Conservation (phyloP, 306 rosid species). For the Elaeagnus macrophylla region DNA sequence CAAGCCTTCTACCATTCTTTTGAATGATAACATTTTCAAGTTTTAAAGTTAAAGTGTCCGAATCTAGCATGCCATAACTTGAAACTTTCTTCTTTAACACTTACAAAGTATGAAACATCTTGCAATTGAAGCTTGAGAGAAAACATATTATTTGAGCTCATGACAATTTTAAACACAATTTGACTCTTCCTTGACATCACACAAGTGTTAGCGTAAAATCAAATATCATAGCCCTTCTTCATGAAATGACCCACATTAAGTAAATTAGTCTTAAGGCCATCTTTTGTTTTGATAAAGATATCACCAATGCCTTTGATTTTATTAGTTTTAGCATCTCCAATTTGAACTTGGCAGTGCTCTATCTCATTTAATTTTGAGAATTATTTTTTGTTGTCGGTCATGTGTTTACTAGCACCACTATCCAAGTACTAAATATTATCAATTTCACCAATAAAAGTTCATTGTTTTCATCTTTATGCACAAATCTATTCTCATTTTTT, state of each 20-base stretch:
- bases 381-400: no score
- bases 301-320: background rate
- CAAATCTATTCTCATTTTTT: no score
- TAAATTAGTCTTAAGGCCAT: background rate
- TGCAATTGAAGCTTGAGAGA: no score
- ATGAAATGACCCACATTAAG: background rate
- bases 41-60: slow-evolving; percentile 9
- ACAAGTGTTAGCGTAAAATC: no score
- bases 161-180: no score
- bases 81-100: slow-evolving; percentile 1
- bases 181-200: no score
- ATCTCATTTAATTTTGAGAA: no score
- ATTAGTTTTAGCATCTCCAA: background rate
- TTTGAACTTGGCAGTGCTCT: background rate
- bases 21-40: background rate
- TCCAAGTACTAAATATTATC: no score
- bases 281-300: background rate
- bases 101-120: background rate
- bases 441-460: no score
- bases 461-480: no score
- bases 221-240: background rate
- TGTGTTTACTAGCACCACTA: background rate
- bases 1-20: background rate
- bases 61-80: background rate
- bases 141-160: no score